A percentile compares a stretch with the other conserved stretches of the same genome.
These are phyloP conservation scores for Aeminium ludgeri DNA, from an alignment of 495 filamentous ascomycete genomes.

Conservation along the genomic window DNA sequence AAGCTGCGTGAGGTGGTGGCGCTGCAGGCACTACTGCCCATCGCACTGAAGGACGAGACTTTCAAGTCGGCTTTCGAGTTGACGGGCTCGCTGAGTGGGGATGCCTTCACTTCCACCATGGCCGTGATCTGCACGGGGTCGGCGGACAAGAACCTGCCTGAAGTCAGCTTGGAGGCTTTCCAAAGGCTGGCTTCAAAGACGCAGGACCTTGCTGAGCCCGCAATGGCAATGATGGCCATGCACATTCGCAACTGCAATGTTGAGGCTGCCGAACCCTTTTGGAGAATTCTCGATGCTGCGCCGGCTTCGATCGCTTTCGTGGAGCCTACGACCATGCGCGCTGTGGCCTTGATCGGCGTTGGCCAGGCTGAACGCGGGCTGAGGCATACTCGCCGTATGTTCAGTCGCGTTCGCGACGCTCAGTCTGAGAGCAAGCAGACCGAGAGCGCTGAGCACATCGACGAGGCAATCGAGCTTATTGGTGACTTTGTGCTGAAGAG, in stretches of 20 bases:
- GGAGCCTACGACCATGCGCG: slow-evolving; percentile 74
- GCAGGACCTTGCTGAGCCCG: slow-evolving; percentile 39
- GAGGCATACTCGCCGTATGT: slow-evolving; percentile 62
- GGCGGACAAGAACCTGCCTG: slow-evolving; percentile 61
- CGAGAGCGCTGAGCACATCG: slow-evolving; percentile 58
- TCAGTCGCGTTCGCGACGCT: slow-evolving; percentile 52
- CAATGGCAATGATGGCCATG: slow-evolving; percentile 73
- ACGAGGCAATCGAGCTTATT: slow-evolving; percentile 72
- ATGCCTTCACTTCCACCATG: slow-evolving; percentile 37
- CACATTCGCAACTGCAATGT: slow-evolving; percentile 67
- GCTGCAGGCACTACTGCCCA: slow-evolving; percentile 55
- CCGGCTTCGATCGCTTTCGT: slow-evolving; percentile 36
- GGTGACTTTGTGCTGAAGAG: slow-evolving; percentile 36
- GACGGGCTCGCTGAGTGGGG: slow-evolving; percentile 30
- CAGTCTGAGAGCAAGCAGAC: slow-evolving; percentile 24
- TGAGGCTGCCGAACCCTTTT: slow-evolving; percentile 54
- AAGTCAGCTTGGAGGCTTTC: slow-evolving; percentile 53
- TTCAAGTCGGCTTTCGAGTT: slow-evolving; percentile 41
- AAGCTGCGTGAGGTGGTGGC: slow-evolving; percentile 55
- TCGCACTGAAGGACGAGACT: slow-evolving; percentile 44
- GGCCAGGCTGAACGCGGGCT: slow-evolving; percentile 64
- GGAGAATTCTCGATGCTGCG: slow-evolving; percentile 42
- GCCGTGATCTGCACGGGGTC: slow-evolving; percentile 45
- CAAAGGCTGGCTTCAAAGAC: slow-evolving; percentile 28
- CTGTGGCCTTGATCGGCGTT: slow-evolving; percentile 62